A percentile compares a stretch with the other conserved stretches of the same genome.
phyloP scores from a whole-genome alignment of 2,329 filamentous ascomycete genomes.

The Epichloe gansuensis region DNA sequence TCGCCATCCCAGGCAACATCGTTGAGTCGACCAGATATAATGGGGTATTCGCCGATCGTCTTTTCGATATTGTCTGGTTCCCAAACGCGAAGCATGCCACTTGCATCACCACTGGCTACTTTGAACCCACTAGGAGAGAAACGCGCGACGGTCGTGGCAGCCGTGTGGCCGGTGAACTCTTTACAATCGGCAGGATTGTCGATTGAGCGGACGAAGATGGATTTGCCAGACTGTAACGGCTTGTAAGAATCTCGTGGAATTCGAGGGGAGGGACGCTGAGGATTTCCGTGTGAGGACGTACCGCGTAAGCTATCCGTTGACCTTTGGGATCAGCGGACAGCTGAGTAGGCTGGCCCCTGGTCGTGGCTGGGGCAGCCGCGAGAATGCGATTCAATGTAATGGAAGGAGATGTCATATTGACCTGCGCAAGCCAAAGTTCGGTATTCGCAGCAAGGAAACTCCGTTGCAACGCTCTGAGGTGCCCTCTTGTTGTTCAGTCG shows the following conservation, averaged over 20 bases:
- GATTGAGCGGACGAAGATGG: conserved; percentile 89
- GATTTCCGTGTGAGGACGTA: conserved; percentile 30
- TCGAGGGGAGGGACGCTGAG: neutral
- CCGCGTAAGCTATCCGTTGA: conserved; percentile 83
- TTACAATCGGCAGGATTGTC: conserved; percentile 73
- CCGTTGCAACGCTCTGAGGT: neutral
- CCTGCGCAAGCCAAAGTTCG: neutral
- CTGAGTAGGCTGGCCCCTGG: conserved; percentile 75
- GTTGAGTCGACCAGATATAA: conserved; percentile 89
- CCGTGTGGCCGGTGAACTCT: conserved; percentile 87
- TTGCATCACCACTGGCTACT: conserved; percentile 78
- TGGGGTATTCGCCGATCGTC: conserved; percentile 87
- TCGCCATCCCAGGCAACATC: conserved; percentile 97
- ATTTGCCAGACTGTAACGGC: conserved; percentile 70
- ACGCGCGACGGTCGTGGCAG: conserved; percentile 78
- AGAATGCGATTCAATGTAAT: conserved; percentile 57
- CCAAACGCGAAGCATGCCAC: conserved; percentile 82
- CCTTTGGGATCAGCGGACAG: conserved; percentile 82
- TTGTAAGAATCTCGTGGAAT: neutral
- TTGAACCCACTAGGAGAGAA: conserved; percentile 94
- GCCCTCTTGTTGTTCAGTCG: neutral
- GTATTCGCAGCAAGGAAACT: neutral
- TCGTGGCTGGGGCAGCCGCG: conserved; percentile 72
- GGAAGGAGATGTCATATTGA: conserved; percentile 27
- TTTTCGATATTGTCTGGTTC: conserved; percentile 73